Evolutionary conservation across 1,284 basidiomycete species (phyloP).

Genomic region (Sanguinoderma infundibulare): DNA sequence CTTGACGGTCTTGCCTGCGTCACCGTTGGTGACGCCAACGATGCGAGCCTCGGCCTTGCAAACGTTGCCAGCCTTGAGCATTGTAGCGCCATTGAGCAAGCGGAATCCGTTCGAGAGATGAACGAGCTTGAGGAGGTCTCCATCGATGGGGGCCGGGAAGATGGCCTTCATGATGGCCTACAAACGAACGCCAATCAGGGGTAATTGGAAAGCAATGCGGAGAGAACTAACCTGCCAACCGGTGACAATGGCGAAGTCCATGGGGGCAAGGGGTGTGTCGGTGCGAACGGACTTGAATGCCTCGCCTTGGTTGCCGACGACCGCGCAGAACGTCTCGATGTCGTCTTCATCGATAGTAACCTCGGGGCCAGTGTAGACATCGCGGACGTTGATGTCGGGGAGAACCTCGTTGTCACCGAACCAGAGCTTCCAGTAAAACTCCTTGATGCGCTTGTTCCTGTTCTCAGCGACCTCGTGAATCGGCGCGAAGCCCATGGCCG

Average conservation of each 20-base stretch:
- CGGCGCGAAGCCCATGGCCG: conserved; percentile 88
- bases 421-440: conserved; percentile 97
- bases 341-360: conserved; percentile 77
- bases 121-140: conserved; percentile 93
- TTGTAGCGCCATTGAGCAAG: conserved; percentile 77
- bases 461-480: conserved; percentile 90
- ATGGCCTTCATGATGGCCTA: conserved; percentile 97
- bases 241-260: conserved; percentile 99
- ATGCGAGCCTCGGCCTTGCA: conserved; percentile 92
- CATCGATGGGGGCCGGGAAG: conserved; percentile 91
- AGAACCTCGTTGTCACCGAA: conserved; percentile 84
- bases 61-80: conserved; percentile 85
- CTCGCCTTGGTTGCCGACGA: conserved; percentile 93
- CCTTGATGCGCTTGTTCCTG: conserved; percentile 93
- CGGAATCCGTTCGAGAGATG: conserved; percentile 98
- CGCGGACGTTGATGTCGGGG: conserved; percentile 75
- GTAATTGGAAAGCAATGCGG: conserved; percentile 3
- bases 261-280: conserved; percentile 81
- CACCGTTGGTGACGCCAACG: conserved; percentile 88
- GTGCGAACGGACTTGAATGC: conserved; percentile 83
- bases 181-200: conserved; percentile 10
- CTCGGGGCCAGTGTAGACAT: conserved; percentile 85
- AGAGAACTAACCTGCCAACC: conserved; percentile 85
- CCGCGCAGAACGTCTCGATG: conserved; percentile 90
- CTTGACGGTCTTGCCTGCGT: conserved; percentile 93